Base-by-base conservation (phyloP, 805 yeast species). In the Kluyveromyces siamensis region DNA sequence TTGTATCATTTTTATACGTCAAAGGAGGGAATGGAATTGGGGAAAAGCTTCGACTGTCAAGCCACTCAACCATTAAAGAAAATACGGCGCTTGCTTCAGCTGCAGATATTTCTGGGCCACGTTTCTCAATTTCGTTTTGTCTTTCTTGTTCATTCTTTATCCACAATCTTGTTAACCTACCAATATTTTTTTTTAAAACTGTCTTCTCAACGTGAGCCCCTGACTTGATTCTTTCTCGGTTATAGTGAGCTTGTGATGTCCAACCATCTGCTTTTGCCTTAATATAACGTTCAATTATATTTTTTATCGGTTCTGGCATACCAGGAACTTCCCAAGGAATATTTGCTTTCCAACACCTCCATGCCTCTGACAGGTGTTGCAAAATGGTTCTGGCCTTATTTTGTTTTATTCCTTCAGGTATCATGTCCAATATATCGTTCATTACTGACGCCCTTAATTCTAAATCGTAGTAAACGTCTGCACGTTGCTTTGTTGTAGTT, bases 301-400 rank as follows among this genome's bases (percentile, higher is more conserved):
- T 78, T 55, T 83, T 93, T 25, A 93, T 79, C 0, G 97, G 97
- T 47, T 77, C 84, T 1, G 99, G 99, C 68, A 93, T 72, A 0
- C 98, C 98, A 1, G 96, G 96, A 14, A 93, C 98, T 56, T 87
- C 82, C 98, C 98, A 93, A 0, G 97, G 96, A 50, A 93, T 84
- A 61, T 93, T 91, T 2, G 99, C 99, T 65, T 93, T 93, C 99
- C 99, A 93, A 65, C 98, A 93, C 63, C 99, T 73, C 99, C 99
- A 93, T 0, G 99, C 99, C 65, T 93, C 99, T 61, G 95, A 86
- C 50, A 93, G 72, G 66, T 93, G 99, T 59, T 93, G 98, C 44
- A 93, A 67, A 47, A 93, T 84, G 0, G 95, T 81, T 58, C 85
- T 84, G 1, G 96, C 81, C 62, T 88, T 90, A 54, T 79, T 85